These are phyloP conservation scores for Gaeumannomyces tritici DNA, from an alignment of 2,329 filamentous ascomycete species.

Conservation along the genomic window DNA sequence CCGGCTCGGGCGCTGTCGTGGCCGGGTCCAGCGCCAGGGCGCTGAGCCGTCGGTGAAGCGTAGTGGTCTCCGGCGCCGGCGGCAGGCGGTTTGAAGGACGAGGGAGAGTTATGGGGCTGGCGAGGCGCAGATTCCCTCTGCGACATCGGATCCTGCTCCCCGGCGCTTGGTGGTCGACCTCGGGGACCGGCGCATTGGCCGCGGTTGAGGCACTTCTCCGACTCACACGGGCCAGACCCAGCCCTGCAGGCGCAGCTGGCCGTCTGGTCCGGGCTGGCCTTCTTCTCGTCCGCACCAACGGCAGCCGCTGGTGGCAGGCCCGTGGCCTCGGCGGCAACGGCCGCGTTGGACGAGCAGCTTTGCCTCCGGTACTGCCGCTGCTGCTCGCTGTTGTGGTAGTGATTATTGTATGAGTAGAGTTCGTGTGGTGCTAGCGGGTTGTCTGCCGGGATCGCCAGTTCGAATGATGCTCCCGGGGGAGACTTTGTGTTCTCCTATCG, in stretches of 20 bases:
- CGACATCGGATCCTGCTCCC: slow-evolving; percentile 56
- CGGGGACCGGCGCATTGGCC: slow-evolving; percentile 50
- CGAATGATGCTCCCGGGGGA: neutral
- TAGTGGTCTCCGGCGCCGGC: neutral
- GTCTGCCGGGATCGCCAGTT: neutral
- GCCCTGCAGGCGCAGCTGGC: slow-evolving; percentile 9
- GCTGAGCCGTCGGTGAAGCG: neutral
- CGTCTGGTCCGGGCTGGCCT: slow-evolving; percentile 5
- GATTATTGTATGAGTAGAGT: neutral
- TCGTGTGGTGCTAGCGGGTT: slow-evolving; percentile 7
- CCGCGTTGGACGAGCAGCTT: slow-evolving; percentile 8
- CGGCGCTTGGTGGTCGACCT: slow-evolving; percentile 38
- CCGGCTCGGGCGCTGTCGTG: neutral
- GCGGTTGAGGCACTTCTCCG: slow-evolving; percentile 12
- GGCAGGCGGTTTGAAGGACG: slow-evolving; percentile 4
- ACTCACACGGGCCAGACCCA: slow-evolving; percentile 5
- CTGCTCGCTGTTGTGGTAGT: neutral
- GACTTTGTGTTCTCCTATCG: neutral
- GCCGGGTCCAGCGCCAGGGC: neutral
- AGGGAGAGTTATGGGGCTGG: slow-evolving; percentile 38
- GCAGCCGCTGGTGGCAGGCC: slow-evolving; percentile 2
- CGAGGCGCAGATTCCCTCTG: slow-evolving; percentile 48
- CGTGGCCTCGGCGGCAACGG: slow-evolving; percentile 6
- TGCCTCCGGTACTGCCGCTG: slow-evolving; percentile 9
- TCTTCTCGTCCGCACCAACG: slow-evolving; percentile 9